Percentiles rank a stretch among this genome's conserved stretches.
phyloP scores from a whole-genome alignment of 2,329 filamentous ascomycete species.

The Ramichloridium luteum region DNA sequence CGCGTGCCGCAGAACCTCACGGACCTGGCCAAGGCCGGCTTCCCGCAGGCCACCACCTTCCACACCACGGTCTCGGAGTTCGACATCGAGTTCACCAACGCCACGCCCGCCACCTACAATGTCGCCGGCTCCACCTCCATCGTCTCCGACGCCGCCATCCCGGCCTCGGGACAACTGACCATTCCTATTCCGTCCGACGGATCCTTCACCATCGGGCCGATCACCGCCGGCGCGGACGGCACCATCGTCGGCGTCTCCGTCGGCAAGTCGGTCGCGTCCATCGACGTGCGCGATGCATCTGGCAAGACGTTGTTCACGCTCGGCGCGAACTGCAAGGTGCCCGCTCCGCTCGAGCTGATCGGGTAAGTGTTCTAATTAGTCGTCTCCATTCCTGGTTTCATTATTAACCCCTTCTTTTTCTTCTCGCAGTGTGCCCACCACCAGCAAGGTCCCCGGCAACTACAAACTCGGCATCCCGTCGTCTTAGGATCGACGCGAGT shows the following conservation, averaged over 20 bases:
- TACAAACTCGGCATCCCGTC: too few relatives aligned
- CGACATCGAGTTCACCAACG: slow-evolving; percentile 2
- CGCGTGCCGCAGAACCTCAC: slow-evolving; percentile 1
- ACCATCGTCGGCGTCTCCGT: neutral
- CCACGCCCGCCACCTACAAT: slow-evolving; percentile 1
- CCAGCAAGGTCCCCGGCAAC: neutral
- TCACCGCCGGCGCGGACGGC: slow-evolving; percentile 1
- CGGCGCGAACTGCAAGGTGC: neutral
- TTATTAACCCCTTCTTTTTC: too few relatives aligned
- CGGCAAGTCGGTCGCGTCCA: neutral
- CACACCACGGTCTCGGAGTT: slow-evolving; percentile 3
- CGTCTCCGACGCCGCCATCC: neutral
- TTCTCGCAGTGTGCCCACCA: too few relatives aligned
- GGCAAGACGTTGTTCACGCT: slow-evolving; percentile 1
- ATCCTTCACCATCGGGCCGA: slow-evolving; percentile 3
- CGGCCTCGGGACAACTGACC: neutral
- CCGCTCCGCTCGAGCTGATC: neutral
- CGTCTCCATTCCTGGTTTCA: too few relatives aligned
- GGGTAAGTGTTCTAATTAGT: too few relatives aligned
- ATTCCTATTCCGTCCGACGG: slow-evolving; percentile 1
- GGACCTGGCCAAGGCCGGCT: neutral
- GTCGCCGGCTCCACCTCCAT: neutral
- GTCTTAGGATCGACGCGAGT: too few relatives aligned
- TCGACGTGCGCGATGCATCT: neutral
- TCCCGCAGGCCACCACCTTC: slow-evolving; percentile 1